These are phyloP conservation scores for Arthrinium puccinioides DNA, from an alignment of 2,329 filamentous ascomycete species.

Conservation along the genomic window DNA sequence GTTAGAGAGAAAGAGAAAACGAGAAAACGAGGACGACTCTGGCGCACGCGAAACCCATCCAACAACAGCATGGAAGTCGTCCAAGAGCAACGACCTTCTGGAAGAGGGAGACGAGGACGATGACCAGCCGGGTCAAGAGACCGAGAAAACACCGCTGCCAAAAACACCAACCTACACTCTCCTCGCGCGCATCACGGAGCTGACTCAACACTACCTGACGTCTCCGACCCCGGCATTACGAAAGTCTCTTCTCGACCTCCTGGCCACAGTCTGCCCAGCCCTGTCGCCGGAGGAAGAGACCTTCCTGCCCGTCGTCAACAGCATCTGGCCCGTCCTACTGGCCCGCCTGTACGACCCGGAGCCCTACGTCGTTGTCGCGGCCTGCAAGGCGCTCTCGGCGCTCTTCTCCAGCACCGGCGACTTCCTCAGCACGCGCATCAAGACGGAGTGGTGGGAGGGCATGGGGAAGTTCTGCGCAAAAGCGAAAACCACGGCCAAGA, in stretches of 20 bases:
- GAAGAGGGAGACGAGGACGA: slow-evolving; percentile 25
- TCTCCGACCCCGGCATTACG: slow-evolving; percentile 75
- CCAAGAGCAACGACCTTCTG: slow-evolving; percentile 15
- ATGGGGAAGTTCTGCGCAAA: slow-evolving; percentile 42
- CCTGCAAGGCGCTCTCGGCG: slow-evolving; percentile 59
- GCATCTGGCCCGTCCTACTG: slow-evolving; percentile 78
- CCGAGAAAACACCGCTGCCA: slow-evolving; percentile 50
- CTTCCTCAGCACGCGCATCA: slow-evolving; percentile 72
- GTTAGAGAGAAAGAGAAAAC: slow-evolving; percentile 31
- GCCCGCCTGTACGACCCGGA: slow-evolving; percentile 60
- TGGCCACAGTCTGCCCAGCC: slow-evolving; percentile 64
- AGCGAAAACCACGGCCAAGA: slow-evolving; percentile 24
- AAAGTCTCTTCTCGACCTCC: slow-evolving; percentile 68
- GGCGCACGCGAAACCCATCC: slow-evolving; percentile 21
- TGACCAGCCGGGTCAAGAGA: slow-evolving; percentile 25
- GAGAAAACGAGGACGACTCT: slow-evolving; percentile 24
- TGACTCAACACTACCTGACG: slow-evolving; percentile 87
- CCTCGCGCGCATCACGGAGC: slow-evolving; percentile 70
- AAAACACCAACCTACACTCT: slow-evolving; percentile 75
- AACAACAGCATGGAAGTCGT: slow-evolving; percentile 25
- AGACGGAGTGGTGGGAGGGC: slow-evolving; percentile 60
- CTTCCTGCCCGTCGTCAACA: slow-evolving; percentile 84
- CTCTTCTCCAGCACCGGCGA: slow-evolving; percentile 70
- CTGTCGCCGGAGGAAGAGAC: slow-evolving; percentile 71
- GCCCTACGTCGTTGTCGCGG: slow-evolving; percentile 60